Conservation (phyloP, 345 rosid species). For the Acer saccharum region DNA sequence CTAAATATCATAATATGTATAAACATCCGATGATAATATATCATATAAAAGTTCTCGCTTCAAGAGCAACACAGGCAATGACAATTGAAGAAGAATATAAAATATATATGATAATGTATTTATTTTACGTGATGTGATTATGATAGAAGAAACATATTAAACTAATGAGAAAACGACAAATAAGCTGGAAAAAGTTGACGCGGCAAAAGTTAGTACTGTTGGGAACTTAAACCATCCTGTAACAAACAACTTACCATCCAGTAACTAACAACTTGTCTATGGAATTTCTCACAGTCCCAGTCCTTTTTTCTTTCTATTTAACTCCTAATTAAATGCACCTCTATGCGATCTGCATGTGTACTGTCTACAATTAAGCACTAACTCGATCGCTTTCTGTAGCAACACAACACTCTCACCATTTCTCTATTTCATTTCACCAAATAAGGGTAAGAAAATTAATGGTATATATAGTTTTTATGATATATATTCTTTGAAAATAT, state of each 20-base stretch:
- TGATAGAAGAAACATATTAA: background rate
- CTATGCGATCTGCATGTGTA: slow-evolving; percentile 4
- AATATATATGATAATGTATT: background rate
- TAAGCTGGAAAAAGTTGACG: slow-evolving; percentile 19
- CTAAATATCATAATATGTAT: too few species aligned
- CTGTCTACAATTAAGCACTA: background rate
- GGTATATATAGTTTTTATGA: background rate
- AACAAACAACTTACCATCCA: slow-evolving; percentile 30
- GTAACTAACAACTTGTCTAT: slow-evolving; percentile 28
- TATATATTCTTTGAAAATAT: too few species aligned
- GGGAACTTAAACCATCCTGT: slow-evolving; percentile 53
- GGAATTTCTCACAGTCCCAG: slow-evolving; percentile 25
- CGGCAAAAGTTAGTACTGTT: slow-evolving; percentile 33
- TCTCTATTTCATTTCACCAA: background rate
- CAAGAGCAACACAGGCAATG: background rate
- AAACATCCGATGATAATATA: too few species aligned
- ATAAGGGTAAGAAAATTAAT: slow-evolving; percentile 30
- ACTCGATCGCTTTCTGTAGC: background rate
- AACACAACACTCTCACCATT: background rate
- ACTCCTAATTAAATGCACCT: background rate
- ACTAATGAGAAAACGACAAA: slow-evolving; percentile 5
- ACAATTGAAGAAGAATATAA: too few species aligned
- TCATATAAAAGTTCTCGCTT: too few species aligned
- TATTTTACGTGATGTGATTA: background rate
- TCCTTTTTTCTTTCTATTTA: slow-evolving; percentile 18